Evolutionary conservation across 352 stramenopile species (phyloP).

Genomic region (Globisporangium nodosum): DNA sequence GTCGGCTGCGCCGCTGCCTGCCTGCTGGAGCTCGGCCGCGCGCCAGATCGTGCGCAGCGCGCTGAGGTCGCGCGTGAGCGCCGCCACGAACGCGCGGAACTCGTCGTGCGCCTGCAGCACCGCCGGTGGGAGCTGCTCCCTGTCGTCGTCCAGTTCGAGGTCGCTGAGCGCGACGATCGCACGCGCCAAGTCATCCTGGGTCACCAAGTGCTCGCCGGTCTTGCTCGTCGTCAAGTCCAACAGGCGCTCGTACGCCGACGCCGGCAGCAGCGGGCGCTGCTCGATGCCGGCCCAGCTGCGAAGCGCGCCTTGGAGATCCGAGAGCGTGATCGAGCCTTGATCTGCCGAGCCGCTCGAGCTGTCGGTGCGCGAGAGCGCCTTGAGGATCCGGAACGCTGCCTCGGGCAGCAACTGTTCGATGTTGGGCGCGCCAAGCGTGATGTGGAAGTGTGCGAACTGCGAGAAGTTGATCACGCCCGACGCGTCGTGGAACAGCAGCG

Average conservation of each 20-base stretch:
- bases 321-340: conserved; percentile 44
- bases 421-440: conserved; percentile 58
- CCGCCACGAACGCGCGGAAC: conserved; percentile 35
- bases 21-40: conserved; percentile 44
- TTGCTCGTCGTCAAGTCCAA: conserved; percentile 39
- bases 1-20: conserved; percentile 28
- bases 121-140: neutral
- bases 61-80: conserved; percentile 44
- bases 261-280: neutral
- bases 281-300: conserved; percentile 25
- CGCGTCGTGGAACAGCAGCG: conserved; percentile 65
- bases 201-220: conserved; percentile 45
- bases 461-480: conserved; percentile 83
- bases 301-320: conserved; percentile 40
- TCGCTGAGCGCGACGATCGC: conserved; percentile 38
- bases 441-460: conserved; percentile 87
- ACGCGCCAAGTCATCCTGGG: conserved; percentile 63
- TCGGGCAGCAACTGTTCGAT: conserved; percentile 73
- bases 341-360: conserved; percentile 8
- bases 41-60: conserved; percentile 59
- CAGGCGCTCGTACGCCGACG: conserved; percentile 24
- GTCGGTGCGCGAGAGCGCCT: conserved; percentile 23
- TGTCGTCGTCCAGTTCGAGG: conserved; percentile 9
- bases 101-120: conserved; percentile 22
- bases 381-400: conserved; percentile 69